Conservation (phyloP, 805 yeast genomes). For the Metschnikowia cubensis region DNA sequence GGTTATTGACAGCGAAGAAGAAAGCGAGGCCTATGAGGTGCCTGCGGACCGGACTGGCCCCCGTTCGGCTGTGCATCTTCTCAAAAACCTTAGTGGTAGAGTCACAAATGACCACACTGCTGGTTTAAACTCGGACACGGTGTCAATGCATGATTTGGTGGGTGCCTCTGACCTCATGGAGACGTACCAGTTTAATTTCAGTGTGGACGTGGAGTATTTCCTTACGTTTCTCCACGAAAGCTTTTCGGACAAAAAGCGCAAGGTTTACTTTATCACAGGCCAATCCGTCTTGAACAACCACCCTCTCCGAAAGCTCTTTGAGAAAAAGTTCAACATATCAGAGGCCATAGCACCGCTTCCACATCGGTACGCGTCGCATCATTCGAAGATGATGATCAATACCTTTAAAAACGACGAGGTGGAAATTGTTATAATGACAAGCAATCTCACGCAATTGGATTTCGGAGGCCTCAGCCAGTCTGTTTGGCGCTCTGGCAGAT, state of each 20-base stretch:
- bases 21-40: background rate
- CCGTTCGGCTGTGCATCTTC: conserved; percentile 23
- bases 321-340: conserved; percentile 20
- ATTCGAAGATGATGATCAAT: conserved; percentile 65
- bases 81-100: conserved; percentile 26
- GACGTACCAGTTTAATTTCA: conserved; percentile 48
- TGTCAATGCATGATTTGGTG: conserved; percentile 25
- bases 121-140: conserved; percentile 24
- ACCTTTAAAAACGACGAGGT: conserved; percentile 42
- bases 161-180: conserved; percentile 30
- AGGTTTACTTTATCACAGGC: conserved; percentile 31
- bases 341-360: conserved; percentile 33
- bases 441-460: conserved; percentile 55
- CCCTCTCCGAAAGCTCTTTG: conserved; percentile 7
- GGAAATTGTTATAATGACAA: conserved; percentile 55
- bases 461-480: conserved; percentile 58
- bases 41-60: background rate
- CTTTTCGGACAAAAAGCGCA: conserved; percentile 16
- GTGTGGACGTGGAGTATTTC: conserved; percentile 39
- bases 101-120: conserved; percentile 6
- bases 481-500: conserved; percentile 57
- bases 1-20: conserved; percentile 2
- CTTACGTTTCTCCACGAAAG: conserved; percentile 29
- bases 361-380: conserved; percentile 47
- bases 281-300: conserved; percentile 12